Base-by-base conservation (phyloP, 805 yeast species). In the Naumovozyma baii region DNA sequence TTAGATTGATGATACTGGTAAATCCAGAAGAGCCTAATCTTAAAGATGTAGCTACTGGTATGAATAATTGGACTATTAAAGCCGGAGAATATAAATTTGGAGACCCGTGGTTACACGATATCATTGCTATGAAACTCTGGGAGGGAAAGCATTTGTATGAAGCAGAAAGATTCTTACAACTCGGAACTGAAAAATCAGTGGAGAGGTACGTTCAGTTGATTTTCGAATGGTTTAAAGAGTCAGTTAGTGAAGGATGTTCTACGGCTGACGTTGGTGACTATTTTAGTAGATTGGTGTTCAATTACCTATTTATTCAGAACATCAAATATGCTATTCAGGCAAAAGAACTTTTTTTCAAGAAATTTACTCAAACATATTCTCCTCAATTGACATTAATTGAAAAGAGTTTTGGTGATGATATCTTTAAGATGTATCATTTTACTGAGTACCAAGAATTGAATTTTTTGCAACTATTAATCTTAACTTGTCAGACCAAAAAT, bases 51-150 rank as follows among this genome's bases (percentile, higher is more conserved):
- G 72, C 83, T 16, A 76, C 77, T 34, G 83, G 78, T 39, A 67
- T 78, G 39, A 67, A 76, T 37, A 70, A 71, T 39, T 90, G 95
- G 87, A 69, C 88, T 0, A 60, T 62, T 34, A 69, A 69, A 44
- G 62, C 57, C 39, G 67, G 76, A 3, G 67, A 65, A 0, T 65
- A 63, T 39, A 72, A 72, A 40, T 72, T 73, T 45, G 96, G 95
- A 3, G 95, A 86, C 54, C 72, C 81, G 5, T 77, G 75, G 34
- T 65, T 92, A 40, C 86, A 85, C 54, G 79, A 79, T 48, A 69
- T 80, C 9, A 69, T 86, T 43, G 96, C 95, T 2, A 60, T 69
- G 28, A 78, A 83, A 55, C 66, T 85, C 37, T 61, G 76, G 38
- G 67, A 66, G 29, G 74, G 72, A 36, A 73, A 71, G 33, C 52